Conservation (phyloP, 1,284 basidiomycete species). For the Vanrija pseudolonga region DNA sequence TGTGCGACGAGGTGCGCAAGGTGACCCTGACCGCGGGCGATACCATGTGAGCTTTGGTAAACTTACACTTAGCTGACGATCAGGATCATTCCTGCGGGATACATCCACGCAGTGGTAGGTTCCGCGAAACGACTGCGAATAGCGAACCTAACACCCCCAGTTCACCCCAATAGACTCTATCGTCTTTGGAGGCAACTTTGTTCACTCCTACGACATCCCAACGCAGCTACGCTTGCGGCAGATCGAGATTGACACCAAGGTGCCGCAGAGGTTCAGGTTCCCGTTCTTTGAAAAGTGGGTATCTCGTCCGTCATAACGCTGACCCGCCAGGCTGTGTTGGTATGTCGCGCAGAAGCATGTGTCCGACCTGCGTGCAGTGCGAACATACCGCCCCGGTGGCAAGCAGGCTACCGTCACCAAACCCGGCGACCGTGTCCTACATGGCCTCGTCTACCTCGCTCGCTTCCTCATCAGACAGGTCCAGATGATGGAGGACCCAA, state of each 20-base stretch:
- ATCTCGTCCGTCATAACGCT: not conserved
- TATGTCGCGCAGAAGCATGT: conserved; percentile 77
- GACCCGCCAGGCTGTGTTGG: conserved; percentile 72
- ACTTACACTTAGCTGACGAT: not conserved
- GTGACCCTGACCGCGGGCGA: conserved; percentile 78
- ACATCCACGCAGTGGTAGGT: conserved; percentile 92
- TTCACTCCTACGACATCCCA: conserved; percentile 62
- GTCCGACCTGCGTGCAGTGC: conserved; percentile 63
- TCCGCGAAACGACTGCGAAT: not conserved
- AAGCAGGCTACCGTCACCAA: conserved; percentile 4
- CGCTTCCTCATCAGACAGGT: conserved; percentile 75
- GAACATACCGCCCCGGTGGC: conserved; percentile 52
- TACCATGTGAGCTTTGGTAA: conserved; percentile 63
- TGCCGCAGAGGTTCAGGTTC: conserved; percentile 92
- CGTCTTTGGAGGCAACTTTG: conserved; percentile 95
- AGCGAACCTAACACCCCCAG: conserved; percentile 49
- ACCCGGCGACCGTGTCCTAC: conserved; percentile 57
- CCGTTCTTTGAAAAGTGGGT: conserved; percentile 75
- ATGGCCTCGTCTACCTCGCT: conserved; percentile 67
- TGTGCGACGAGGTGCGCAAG: conserved; percentile 73
- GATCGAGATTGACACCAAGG: conserved; percentile 87
- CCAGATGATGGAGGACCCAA: conserved; percentile 58
- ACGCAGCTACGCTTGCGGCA: conserved; percentile 61
- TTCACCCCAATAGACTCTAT: conserved; percentile 87
- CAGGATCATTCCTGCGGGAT: conserved; percentile 85